Percentiles rank a stretch among this genome's conserved stretches.
Conservation (phyloP, 148 eudicot species). For the Gaultheria prostrata region DNA sequence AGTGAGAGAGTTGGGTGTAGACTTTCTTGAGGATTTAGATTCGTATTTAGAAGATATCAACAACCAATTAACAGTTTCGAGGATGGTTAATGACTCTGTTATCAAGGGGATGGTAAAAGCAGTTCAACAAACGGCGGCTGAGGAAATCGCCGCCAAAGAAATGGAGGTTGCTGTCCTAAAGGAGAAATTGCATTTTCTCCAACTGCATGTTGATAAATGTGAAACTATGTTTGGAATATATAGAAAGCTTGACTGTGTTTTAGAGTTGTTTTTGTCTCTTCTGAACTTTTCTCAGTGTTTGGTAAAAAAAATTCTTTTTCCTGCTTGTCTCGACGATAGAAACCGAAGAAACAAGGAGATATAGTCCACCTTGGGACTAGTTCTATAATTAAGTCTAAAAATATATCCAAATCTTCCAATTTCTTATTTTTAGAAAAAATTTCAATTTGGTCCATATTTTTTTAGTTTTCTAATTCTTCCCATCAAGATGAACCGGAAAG, state of each 20-base stretch:
- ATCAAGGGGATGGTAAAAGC: conserved; percentile 73
- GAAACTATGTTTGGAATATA: neutral
- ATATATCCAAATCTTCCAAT: neutral
- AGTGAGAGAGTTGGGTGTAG: conserved; percentile 24
- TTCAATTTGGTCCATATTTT: neutral
- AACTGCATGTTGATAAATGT: conserved; percentile 15
- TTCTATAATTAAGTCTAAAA: neutral
- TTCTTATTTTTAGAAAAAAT: neutral
- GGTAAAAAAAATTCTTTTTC: neutral
- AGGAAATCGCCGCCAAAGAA: conserved; percentile 52
- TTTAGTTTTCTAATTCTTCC: neutral
- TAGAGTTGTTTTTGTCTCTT: neutral
- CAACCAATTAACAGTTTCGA: conserved; percentile 53
- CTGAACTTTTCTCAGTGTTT: neutral
- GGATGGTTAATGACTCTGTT: conserved; percentile 82
- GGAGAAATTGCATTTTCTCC: conserved; percentile 20
- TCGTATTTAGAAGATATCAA: conserved; percentile 58
- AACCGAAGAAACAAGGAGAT: neutral
- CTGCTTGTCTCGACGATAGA: neutral
- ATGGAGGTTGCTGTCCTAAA: conserved; percentile 44
- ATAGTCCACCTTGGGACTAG: neutral
- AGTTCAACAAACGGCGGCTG: conserved; percentile 61
- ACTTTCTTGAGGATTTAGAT: conserved; percentile 60
- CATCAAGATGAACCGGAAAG: neutral
- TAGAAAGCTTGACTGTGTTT: neutral